Conservation (phyloP, 1,139 yeast species). For the Nadsonia commutata region DNA sequence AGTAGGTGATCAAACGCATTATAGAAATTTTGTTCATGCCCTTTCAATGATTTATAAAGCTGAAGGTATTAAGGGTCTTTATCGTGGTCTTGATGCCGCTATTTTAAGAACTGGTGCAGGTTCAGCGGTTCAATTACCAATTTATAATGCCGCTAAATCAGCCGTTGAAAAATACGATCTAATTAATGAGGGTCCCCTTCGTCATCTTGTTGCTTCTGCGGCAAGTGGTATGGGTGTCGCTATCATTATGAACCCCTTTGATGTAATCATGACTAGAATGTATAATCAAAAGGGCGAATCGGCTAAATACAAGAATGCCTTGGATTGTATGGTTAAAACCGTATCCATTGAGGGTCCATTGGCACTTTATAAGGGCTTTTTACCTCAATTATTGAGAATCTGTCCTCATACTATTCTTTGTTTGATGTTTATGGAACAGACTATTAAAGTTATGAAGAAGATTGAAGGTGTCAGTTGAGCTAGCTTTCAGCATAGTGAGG, state of each 20-base stretch:
- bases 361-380: constrained; percentile 88
- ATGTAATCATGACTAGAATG: constrained; percentile 83
- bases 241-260: constrained; percentile 94
- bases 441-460: constrained; percentile 43
- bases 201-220: constrained; percentile 65
- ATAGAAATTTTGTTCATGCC: constrained; percentile 57
- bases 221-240: constrained; percentile 86
- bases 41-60: constrained; percentile 40
- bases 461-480: constrained; percentile 29
- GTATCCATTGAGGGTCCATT: constrained; percentile 66
- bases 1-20: constrained; percentile 88
- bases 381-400: constrained; percentile 80
- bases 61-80: constrained; percentile 70
- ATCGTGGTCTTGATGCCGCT: constrained; percentile 91
- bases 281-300: constrained; percentile 80
- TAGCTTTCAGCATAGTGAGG: too few species aligned
- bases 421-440: constrained; percentile 88
- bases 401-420: constrained; percentile 92
- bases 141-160: constrained; percentile 65
- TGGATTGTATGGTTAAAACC: constrained; percentile 80
- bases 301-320: constrained; percentile 60
- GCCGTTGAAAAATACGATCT: constrained; percentile 36
- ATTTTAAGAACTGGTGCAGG: constrained; percentile 90
- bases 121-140: constrained; percentile 89
- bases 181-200: constrained; percentile 46